Conservation (phyloP, 2,329 filamentous ascomycete species). For the Penicillium sp. region DNA sequence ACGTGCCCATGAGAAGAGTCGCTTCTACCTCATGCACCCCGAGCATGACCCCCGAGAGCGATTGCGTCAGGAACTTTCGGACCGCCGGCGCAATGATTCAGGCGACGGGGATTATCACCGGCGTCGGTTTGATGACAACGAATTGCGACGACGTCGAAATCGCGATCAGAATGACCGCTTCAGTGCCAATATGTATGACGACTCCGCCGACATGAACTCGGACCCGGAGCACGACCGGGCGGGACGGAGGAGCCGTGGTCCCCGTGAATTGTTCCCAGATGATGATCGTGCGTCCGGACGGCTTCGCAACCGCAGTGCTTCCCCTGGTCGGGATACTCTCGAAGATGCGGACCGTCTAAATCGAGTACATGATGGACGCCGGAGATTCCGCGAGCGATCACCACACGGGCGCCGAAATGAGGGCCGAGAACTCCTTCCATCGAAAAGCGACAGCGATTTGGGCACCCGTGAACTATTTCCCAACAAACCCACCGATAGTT, state of each 20-base stretch:
- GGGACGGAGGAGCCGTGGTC: constrained; percentile 27
- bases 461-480: constrained; percentile 46
- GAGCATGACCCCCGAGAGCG: constrained; percentile 78
- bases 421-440: constrained; percentile 57
- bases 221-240: constrained; percentile 28
- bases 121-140: constrained; percentile 58
- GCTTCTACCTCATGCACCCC: constrained; percentile 88
- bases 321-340: constrained; percentile 51
- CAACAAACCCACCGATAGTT: constrained; percentile 39
- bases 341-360: constrained; percentile 36
- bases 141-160: constrained; percentile 40
- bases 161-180: constrained; percentile 55
- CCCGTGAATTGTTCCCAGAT: constrained; percentile 38
- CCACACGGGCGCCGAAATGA: constrained; percentile 34
- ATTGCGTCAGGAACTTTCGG: constrained; percentile 50
- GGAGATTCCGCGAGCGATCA: constrained; percentile 43
- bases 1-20: constrained; percentile 72
- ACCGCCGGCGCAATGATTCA: constrained; percentile 39
- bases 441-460: constrained; percentile 21
- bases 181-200: constrained; percentile 77
- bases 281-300: constrained; percentile 39
- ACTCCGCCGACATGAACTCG: constrained; percentile 43
- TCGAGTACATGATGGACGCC: constrained; percentile 32
- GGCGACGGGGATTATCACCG: constrained; percentile 42
- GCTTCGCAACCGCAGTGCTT: constrained; percentile 56